Evolutionary conservation across 805 yeast species (phyloP).

Genomic region (Candida qinlingensis): DNA sequence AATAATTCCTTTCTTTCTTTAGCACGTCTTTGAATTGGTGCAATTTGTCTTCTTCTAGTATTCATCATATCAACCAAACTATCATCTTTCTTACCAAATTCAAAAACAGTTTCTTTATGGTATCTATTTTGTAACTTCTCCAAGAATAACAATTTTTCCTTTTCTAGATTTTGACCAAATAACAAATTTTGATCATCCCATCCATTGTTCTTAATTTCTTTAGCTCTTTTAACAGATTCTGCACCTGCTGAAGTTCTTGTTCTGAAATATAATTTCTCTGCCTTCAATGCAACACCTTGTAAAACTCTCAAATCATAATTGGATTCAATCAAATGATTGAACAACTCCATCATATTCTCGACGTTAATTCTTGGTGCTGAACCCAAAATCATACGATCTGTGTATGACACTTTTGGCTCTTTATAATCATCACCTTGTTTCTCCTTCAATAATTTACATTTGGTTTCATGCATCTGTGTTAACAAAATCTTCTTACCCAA

Average conservation of each 20-base stretch:
- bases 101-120: slow-evolving; percentile 89
- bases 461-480: slow-evolving; percentile 64
- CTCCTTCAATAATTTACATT: slow-evolving; percentile 44
- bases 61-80: slow-evolving; percentile 80
- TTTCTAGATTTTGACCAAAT: slow-evolving; percentile 71
- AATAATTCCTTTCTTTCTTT: slow-evolving; percentile 60
- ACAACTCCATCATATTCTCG: slow-evolving; percentile 70
- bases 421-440: slow-evolving; percentile 37
- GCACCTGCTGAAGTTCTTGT: slow-evolving; percentile 83
- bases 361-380: slow-evolving; percentile 67
- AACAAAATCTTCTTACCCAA: slow-evolving; percentile 76
- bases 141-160: slow-evolving; percentile 67
- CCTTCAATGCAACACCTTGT: slow-evolving; percentile 72
- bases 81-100: slow-evolving; percentile 63
- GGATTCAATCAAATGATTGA: slow-evolving; percentile 50
- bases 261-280: slow-evolving; percentile 81
- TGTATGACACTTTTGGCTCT: slow-evolving; percentile 63
- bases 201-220: slow-evolving; percentile 65
- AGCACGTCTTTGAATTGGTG: slow-evolving; percentile 79
- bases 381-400: slow-evolving; percentile 78
- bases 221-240: slow-evolving; percentile 81
- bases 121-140: slow-evolving; percentile 64
- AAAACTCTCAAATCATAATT: slow-evolving; percentile 65
- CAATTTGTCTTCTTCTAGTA: slow-evolving; percentile 78
- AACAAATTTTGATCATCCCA: slow-evolving; percentile 89